Conservation (phyloP, 1,139 yeast genomes). For the Hemisphaericaspora subhashii region DNA sequence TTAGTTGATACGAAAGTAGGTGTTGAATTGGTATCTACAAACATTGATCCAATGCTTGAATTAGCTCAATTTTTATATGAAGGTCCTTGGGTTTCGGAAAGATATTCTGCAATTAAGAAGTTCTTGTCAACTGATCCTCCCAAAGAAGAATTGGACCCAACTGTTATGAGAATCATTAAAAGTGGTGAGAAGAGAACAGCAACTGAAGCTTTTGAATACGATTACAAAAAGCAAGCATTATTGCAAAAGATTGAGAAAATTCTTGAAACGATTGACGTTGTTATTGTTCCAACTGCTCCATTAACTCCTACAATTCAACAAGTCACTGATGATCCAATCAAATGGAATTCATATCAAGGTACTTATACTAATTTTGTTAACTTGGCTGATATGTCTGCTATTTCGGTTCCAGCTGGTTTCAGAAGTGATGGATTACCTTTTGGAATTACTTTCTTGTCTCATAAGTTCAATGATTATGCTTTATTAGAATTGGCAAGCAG, state of each 20-base stretch:
- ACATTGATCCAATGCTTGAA: conserved; percentile 72
- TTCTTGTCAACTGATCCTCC: conserved; percentile 79
- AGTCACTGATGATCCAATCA: conserved; percentile 74
- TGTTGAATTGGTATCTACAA: conserved; percentile 54
- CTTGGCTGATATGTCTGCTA: conserved; percentile 87
- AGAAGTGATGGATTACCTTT: conserved; percentile 81
- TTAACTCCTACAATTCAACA: conserved; percentile 79
- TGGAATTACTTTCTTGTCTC: conserved; percentile 83
- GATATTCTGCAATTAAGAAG: conserved; percentile 79
- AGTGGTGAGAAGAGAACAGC: conserved; percentile 80
- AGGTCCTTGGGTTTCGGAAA: conserved; percentile 99
- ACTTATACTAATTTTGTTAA: conserved; percentile 96
- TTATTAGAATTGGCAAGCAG: conserved; percentile 78
- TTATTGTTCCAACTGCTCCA: conserved; percentile 92
- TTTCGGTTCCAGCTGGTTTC: conserved; percentile 90
- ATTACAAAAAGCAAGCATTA: conserved; percentile 78
- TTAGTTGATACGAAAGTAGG: conserved; percentile 55
- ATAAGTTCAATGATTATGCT: conserved; percentile 85
- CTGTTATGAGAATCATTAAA: conserved; percentile 72
- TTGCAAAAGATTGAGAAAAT: conserved; percentile 60
- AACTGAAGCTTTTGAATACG: conserved; percentile 78
- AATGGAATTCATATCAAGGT: conserved; percentile 85
- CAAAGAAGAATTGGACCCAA: conserved; percentile 70
- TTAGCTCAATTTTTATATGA: conserved; percentile 90
- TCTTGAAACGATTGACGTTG: conserved; percentile 64